Evolutionary conservation across 2,329 filamentous ascomycete genomes (phyloP).

Genomic region (Aspergillus piperis): DNA sequence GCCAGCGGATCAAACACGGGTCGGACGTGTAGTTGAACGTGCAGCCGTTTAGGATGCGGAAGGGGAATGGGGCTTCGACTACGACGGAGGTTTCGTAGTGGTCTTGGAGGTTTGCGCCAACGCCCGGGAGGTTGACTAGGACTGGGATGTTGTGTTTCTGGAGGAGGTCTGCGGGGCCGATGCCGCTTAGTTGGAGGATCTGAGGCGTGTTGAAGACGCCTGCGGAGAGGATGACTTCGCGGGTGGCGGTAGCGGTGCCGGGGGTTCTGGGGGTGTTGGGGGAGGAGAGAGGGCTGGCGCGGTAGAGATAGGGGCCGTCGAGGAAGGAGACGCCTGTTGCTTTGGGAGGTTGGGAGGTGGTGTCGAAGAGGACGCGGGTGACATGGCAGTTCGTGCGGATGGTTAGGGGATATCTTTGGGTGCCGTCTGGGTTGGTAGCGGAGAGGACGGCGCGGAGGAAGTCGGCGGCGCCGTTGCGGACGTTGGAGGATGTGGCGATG

Average conservation of each 20-base stretch:
- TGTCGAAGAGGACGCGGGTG: conserved; percentile 51
- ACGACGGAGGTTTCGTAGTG: conserved; percentile 43
- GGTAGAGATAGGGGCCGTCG: conserved; percentile 50
- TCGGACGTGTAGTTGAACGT: conserved; percentile 36
- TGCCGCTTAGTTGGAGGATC: conserved; percentile 65
- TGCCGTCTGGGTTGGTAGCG: conserved; percentile 27
- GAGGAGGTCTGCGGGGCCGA: conserved; percentile 59
- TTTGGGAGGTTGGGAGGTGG: conserved; percentile 37
- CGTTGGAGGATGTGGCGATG: conserved; percentile 42
- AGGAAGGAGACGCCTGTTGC: conserved; percentile 55
- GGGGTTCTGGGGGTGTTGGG: conserved; percentile 1
- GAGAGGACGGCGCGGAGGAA: conserved; percentile 37
- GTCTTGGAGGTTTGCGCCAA: conserved; percentile 66
- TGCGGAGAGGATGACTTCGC: conserved; percentile 50
- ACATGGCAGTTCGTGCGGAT: conserved; percentile 53
- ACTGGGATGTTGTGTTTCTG: conserved; percentile 55
- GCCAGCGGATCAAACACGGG: conserved; percentile 49
- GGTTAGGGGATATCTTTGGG: conserved; percentile 56
- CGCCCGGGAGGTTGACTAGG: conserved; percentile 59
- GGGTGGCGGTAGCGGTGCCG: conserved; percentile 46
- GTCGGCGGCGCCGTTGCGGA: conserved; percentile 42
- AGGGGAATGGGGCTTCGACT: conserved; percentile 44
- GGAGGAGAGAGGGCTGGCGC: conserved; percentile 44
- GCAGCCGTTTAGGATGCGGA: conserved; percentile 35
- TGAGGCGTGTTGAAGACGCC: conserved; percentile 67